Evolutionary conservation across 306 rosid genomes (phyloP).

Genomic region (Lathyrus aphaca): DNA sequence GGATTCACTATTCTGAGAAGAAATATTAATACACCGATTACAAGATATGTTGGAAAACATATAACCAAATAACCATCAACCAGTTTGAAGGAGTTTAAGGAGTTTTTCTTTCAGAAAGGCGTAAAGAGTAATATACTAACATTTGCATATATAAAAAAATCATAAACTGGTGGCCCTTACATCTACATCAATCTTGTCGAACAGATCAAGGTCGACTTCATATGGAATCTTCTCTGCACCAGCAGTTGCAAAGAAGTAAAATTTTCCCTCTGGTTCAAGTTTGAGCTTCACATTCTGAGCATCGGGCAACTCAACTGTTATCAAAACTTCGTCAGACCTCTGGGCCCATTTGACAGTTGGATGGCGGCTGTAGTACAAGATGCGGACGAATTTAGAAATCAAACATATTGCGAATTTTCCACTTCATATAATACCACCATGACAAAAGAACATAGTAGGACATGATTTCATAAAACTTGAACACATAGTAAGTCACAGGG

Average conservation of each 20-base stretch:
- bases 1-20: slow-evolving; percentile 62
- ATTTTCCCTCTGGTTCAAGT: slow-evolving; percentile 73
- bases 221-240: slow-evolving; percentile 56
- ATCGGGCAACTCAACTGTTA: slow-evolving; percentile 71
- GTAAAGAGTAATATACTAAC: not conserved
- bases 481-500: not conserved
- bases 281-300: slow-evolving; percentile 67
- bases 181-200: slow-evolving; percentile 58
- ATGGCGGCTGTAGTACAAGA: slow-evolving; percentile 59
- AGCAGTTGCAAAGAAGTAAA: slow-evolving; percentile 61
- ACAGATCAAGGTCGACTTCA: slow-evolving; percentile 64
- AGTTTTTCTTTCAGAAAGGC: too few species aligned
- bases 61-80: not conserved
- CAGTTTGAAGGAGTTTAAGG: not conserved
- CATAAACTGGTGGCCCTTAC: slow-evolving; percentile 34
- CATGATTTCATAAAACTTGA: slow-evolving; percentile 3
- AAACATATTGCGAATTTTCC: not conserved
- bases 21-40: slow-evolving; percentile 5
- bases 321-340: slow-evolving; percentile 56
- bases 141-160: not conserved
- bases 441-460: slow-evolving; percentile 7
- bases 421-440: not conserved
- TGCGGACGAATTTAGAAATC: slow-evolving; percentile 21
- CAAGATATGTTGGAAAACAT: slow-evolving; percentile 13
- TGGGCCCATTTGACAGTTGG: slow-evolving; percentile 83